Conservation (phyloP, 371 early-diverging fungal species). For the Dichotomocladium elegans region DNA sequence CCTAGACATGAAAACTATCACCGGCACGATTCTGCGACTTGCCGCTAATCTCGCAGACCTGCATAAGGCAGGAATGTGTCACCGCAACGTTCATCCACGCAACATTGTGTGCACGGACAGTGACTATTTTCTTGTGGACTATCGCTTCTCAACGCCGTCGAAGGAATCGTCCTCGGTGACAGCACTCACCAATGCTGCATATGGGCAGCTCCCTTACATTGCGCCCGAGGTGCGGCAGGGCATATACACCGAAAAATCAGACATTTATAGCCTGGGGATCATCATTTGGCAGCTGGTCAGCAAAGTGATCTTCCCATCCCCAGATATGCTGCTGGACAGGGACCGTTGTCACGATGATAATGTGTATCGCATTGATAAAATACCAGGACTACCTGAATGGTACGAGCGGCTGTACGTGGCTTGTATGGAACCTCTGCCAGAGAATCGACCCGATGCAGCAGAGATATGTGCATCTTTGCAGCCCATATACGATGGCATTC, state of each 20-base stretch:
- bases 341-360: constrained; percentile 13
- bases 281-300: constrained; percentile 47
- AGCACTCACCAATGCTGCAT: constrained; percentile 36
- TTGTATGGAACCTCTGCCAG: constrained; percentile 34
- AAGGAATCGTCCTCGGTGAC: constrained; percentile 38
- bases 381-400: constrained; percentile 38
- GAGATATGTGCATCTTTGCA: constrained; percentile 32
- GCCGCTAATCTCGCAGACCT: constrained; percentile 33
- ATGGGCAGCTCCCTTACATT: constrained; percentile 39
- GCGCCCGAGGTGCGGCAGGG: constrained; percentile 45
- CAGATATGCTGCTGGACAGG: constrained; percentile 24
- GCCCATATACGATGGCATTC: constrained; percentile 24
- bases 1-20: constrained; percentile 40
- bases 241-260: constrained; percentile 43
- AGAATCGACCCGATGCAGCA: constrained; percentile 31
- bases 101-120: constrained; percentile 41
- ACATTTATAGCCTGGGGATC: constrained; percentile 40
- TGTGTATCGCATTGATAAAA: constrained; percentile 36
- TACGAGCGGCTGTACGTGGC: constrained; percentile 29
- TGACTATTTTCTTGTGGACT: constrained; percentile 45
- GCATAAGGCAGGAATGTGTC: constrained; percentile 39
- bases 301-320: constrained; percentile 45
- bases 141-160: constrained; percentile 42
- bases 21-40: constrained; percentile 37
- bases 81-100: constrained; percentile 40